Conservation (phyloP, 2,329 filamentous ascomycete species). For the Xylariaceae sp. region DNA sequence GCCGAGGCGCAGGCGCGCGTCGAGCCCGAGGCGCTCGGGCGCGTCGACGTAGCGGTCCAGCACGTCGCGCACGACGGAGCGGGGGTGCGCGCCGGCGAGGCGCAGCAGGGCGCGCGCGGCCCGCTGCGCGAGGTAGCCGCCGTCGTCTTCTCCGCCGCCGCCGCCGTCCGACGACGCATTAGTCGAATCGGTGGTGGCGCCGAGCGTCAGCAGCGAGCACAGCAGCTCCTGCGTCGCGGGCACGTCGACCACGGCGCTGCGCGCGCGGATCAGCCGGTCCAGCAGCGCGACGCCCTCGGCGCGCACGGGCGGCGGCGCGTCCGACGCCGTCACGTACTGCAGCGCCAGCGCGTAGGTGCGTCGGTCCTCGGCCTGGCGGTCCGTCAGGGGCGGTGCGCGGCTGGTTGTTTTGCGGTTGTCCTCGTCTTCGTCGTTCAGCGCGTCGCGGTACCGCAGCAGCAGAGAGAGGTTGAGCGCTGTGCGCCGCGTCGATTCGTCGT, state of each 20-base stretch:
- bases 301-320: conserved; percentile 59
- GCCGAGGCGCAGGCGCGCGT: conserved; percentile 60
- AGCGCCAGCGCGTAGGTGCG: conserved; percentile 56
- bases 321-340: conserved; percentile 53
- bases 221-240: conserved; percentile 56
- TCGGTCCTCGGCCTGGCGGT: conserved; percentile 49
- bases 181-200: too few relatives aligned
- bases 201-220: conserved; percentile 45
- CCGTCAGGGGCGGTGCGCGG: conserved; percentile 31
- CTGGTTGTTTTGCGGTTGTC: conserved; percentile 16
- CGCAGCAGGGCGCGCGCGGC: conserved; percentile 58
- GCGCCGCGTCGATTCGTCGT: too few relatives aligned
- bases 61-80: conserved; percentile 53
- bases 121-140: conserved; percentile 66
- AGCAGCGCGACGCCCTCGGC: conserved; percentile 57
- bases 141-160: too few relatives aligned
- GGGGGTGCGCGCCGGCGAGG: conserved; percentile 54
- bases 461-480: conserved; percentile 51
- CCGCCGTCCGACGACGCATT: too few relatives aligned
- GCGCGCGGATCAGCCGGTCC: conserved; percentile 45
- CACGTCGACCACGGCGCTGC: conserved; percentile 57
- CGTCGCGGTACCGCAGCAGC: conserved; percentile 48
- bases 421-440: conserved; percentile 36
- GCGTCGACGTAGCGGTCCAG: conserved; percentile 61
- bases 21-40: conserved; percentile 48